Percentiles rank a stretch among this genome's conserved stretches.
Conservation (phyloP, 2,329 filamentous ascomycete species). For the Calonectria pseudoreteaudii region DNA sequence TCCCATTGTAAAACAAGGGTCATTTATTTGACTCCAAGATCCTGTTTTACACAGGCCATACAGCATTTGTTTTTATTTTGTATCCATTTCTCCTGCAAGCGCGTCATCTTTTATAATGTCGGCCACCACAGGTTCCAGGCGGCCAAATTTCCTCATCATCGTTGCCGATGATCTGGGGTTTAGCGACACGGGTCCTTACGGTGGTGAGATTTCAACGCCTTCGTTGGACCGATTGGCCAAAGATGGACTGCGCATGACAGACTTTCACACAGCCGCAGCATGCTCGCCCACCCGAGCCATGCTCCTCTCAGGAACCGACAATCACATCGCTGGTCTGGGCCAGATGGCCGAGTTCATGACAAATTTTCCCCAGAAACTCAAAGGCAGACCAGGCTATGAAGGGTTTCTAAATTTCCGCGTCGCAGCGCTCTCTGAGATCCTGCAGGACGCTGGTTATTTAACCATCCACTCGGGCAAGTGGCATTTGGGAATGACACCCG, state of each 20-base stretch:
- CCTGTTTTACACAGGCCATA: neutral
- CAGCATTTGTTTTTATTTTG: neutral
- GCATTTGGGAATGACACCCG: conserved; percentile 41
- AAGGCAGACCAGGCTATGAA: neutral
- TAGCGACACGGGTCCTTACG: conserved; percentile 52
- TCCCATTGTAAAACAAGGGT: neutral
- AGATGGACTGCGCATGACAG: conserved; percentile 61
- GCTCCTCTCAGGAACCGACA: conserved; percentile 70
- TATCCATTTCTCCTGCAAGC: neutral
- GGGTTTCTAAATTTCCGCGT: neutral
- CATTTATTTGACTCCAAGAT: neutral
- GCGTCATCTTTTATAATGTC: neutral
- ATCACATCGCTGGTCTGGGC: conserved; percentile 65
- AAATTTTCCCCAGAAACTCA: neutral
- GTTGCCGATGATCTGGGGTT: conserved; percentile 45
- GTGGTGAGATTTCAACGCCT: conserved; percentile 68
- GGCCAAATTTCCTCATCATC: conserved; percentile 45
- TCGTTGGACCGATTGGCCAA: conserved; percentile 64
- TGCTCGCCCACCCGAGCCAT: conserved; percentile 70
- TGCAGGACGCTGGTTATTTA: neutral
- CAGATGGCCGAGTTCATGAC: conserved; percentile 60
- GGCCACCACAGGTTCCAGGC: neutral
- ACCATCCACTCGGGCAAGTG: neutral
- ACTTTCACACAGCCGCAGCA: conserved; percentile 69
- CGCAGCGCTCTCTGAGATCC: neutral